Evolutionary conservation across 495 filamentous ascomycete species (phyloP), one percentile per base, ranked within the genome.

Genomic region (Penicillium tannophilum): DNA sequence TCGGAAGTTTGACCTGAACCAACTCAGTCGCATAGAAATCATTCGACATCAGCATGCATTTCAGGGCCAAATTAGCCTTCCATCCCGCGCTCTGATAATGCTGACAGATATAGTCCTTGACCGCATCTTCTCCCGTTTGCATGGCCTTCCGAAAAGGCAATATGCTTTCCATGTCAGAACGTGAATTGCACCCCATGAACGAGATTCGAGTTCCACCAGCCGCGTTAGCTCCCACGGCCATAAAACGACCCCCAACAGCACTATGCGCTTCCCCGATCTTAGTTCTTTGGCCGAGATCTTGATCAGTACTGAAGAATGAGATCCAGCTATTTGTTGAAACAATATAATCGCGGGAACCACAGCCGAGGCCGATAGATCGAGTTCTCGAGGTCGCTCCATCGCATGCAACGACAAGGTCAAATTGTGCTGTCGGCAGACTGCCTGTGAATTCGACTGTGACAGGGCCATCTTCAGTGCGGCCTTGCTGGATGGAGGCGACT

Each of bases 321-420:
- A 68, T 70, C 74, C 74, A 80, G 47, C 24, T 58, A 58, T 80
- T 77, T 1, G 59, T 46, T 9, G 74, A 62, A 39, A 44, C 10
- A 43, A 78, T 63, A 52, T 81, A 56, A 33, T 78, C 76, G 48
- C 72, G 66, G 7, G 75, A 68, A 41, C 63, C 69, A 55, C 72
- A 73, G 28, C 65, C 70, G 31, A 82, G 62, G 6, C 76, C 78
- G 43, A 80, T 67, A 9, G 77, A 75, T 23, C 79, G 72, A 49
- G 79, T 81, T 28, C 78, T 66, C 33, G 80, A 83, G 4, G 70
- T 78, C 5, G 73, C 69, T 14, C 79, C 80, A 59, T 83, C 80
- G 43, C 74, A 77, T 46, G 73, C 79, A 36, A 82, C 70, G 31
- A 83, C 72, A 20, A 83, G 69, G 60, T 82, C 80, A 60, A 67